phyloP scores from a whole-genome alignment of 2,329 filamentous ascomycete species.

The Drechmeria coniospora region DNA sequence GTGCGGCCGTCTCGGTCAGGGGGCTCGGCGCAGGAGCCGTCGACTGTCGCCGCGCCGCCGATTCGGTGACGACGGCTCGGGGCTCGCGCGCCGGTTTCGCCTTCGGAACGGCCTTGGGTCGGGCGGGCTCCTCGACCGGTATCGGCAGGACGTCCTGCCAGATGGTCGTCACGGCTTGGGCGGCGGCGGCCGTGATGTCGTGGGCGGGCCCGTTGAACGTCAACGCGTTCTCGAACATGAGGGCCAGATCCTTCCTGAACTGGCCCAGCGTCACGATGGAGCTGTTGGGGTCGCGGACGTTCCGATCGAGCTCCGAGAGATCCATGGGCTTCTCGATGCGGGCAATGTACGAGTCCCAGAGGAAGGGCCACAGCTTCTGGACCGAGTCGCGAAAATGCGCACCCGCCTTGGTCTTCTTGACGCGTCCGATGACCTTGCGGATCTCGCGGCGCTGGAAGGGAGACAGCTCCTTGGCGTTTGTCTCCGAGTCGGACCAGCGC shows the following conservation, averaged over 20 bases:
- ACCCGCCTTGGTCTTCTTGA: constrained; percentile 79
- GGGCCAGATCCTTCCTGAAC: constrained; percentile 57
- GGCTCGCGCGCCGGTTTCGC: constrained; percentile 20
- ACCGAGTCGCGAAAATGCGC: constrained; percentile 65
- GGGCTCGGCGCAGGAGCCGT: constrained; percentile 15
- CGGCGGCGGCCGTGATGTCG: constrained; percentile 45
- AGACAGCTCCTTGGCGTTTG: constrained; percentile 37
- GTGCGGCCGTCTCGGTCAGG: constrained; percentile 9
- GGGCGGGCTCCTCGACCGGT: constrained; percentile 38
- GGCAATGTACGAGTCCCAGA: constrained; percentile 59
- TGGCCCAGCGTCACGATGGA: constrained; percentile 53
- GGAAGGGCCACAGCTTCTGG: constrained; percentile 53
- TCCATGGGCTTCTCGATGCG: constrained; percentile 70
- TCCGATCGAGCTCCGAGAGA: constrained; percentile 65
- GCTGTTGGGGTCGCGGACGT: constrained; percentile 47
- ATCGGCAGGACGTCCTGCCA: constrained; percentile 29
- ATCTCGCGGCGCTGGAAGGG: constrained; percentile 45
- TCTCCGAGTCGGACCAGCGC: constrained; percentile 25
- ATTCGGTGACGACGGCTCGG: constrained; percentile 13
- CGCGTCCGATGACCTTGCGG: constrained; percentile 49
- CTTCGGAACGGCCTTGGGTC: constrained; percentile 34
- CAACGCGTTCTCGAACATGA: constrained; percentile 66
- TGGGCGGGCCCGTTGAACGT: constrained; percentile 74
- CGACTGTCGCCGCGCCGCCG: constrained; percentile 12
- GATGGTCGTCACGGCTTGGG: constrained; percentile 39